Percentiles rank a stretch among this genome's conserved stretches.
Evolutionary conservation across 768 basidiomycete species (phyloP).

Genomic region (Melanogaster broomeanus): DNA sequence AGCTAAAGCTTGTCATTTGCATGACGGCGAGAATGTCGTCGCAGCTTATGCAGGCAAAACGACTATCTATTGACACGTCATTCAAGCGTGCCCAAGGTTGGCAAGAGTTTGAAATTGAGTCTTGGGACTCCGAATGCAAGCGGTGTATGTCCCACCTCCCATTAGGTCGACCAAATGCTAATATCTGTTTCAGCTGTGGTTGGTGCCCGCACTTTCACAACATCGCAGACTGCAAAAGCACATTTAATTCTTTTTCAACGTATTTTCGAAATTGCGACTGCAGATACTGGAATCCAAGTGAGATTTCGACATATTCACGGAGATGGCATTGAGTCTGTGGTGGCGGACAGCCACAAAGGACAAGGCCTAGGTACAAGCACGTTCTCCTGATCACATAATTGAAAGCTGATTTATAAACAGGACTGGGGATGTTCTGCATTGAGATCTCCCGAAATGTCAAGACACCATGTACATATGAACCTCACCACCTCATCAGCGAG

Average conservation of each 20-base stretch:
- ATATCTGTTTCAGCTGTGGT: not conserved
- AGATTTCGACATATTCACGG: not conserved
- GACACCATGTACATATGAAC: not conserved
- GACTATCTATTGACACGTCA: conserved; percentile 1
- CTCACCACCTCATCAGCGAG: not conserved
- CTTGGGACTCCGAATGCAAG: not conserved
- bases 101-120: conserved; percentile 4
- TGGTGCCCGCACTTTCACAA: conserved; percentile 1
- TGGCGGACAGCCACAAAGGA: conserved; percentile 3
- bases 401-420: not conserved
- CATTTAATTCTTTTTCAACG: not conserved
- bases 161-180: not conserved
- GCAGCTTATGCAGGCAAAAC: not conserved
- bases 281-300: not conserved
- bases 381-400: not conserved
- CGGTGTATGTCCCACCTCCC: not conserved
- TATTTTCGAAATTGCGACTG: conserved; percentile 3
- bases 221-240: not conserved
- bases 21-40: not conserved
- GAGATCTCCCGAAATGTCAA: not conserved
- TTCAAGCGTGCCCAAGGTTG: not conserved
- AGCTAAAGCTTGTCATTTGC: not conserved
- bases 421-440: not conserved
- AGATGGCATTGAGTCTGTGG: conserved; percentile 1
- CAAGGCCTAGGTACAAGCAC: conserved; percentile 3